Evolutionary conservation across 2,329 filamentous ascomycete species (phyloP).

Genomic region (Hypoxylon sp.): DNA sequence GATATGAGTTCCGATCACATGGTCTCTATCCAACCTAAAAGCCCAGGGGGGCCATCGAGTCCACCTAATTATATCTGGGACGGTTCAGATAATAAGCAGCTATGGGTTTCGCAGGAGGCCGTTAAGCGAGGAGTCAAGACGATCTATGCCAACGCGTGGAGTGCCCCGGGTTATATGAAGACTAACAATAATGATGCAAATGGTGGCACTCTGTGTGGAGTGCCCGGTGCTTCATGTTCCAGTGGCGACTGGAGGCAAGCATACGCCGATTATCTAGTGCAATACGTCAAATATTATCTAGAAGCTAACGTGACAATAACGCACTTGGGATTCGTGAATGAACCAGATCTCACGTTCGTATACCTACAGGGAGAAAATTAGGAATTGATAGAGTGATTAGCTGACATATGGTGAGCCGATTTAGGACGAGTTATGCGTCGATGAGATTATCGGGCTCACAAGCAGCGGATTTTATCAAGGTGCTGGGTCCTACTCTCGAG

Average conservation of each 20-base stretch:
- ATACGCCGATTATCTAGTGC: slow-evolving; percentile 61
- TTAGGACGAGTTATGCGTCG: slow-evolving; percentile 40
- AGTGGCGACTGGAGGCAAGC: slow-evolving; percentile 59
- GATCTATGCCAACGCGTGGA: slow-evolving; percentile 60
- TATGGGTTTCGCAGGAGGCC: slow-evolving; percentile 65
- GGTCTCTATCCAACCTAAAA: slow-evolving; percentile 58
- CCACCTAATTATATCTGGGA: slow-evolving; percentile 60
- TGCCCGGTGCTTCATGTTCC: slow-evolving; percentile 47
- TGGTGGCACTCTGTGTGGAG: slow-evolving; percentile 57
- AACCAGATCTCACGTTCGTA: slow-evolving; percentile 45
- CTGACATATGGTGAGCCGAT: not conserved
- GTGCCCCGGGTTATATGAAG: slow-evolving; percentile 61
- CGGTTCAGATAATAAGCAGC: slow-evolving; percentile 60
- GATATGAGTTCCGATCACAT: slow-evolving; percentile 57
- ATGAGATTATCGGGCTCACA: slow-evolving; percentile 47
- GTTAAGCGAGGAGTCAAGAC: slow-evolving; percentile 52
- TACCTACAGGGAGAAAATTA: not conserved
- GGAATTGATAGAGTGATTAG: not conserved
- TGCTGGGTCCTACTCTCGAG: slow-evolving; percentile 44
- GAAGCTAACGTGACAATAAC: slow-evolving; percentile 54
- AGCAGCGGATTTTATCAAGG: slow-evolving; percentile 48
- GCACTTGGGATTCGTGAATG: slow-evolving; percentile 47
- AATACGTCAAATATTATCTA: slow-evolving; percentile 58
- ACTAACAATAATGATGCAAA: slow-evolving; percentile 56
- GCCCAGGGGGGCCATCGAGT: slow-evolving; percentile 55